Evolutionary conservation across 2,329 filamentous ascomycete genomes (phyloP).

Genomic region (Curvularia lunata): DNA sequence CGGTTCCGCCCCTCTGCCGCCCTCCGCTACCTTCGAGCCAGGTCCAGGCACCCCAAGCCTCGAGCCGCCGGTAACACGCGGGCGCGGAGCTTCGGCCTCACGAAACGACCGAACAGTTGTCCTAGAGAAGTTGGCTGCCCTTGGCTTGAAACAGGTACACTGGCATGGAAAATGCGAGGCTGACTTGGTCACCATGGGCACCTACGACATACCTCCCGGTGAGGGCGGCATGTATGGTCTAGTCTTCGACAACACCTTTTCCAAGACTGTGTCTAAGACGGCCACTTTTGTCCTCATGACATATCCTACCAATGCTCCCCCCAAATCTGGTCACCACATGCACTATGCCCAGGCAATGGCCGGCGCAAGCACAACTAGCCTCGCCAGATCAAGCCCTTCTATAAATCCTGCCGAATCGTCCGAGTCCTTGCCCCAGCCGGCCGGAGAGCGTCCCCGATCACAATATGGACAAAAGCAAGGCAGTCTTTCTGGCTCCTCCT

Average conservation of each 20-base stretch:
- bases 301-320: slow-evolving; percentile 82
- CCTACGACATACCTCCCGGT: slow-evolving; percentile 74
- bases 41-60: slow-evolving; percentile 48
- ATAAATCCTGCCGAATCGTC: slow-evolving; percentile 56
- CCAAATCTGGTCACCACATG: slow-evolving; percentile 74
- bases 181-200: slow-evolving; percentile 91
- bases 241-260: slow-evolving; percentile 99
- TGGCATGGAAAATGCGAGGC: slow-evolving; percentile 97
- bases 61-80: slow-evolving; percentile 64
- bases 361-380: slow-evolving; percentile 52
- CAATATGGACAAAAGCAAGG: slow-evolving; percentile 35
- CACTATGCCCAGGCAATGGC: slow-evolving; percentile 63
- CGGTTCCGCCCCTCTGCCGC: slow-evolving; percentile 51
- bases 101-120: slow-evolving; percentile 75
- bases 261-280: slow-evolving; percentile 87
- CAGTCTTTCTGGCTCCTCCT: slow-evolving; percentile 53
- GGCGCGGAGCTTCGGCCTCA: slow-evolving; percentile 59
- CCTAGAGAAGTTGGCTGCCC: slow-evolving; percentile 66
- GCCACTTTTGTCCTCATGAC: slow-evolving; percentile 94
- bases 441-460: slow-evolving; percentile 52
- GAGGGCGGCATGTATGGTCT: slow-evolving; percentile 94
- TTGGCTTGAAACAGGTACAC: slow-evolving; percentile 67
- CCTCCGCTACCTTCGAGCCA: slow-evolving; percentile 40
- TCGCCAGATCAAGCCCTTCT: slow-evolving; percentile 50
- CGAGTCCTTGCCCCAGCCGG: slow-evolving; percentile 55